A percentile compares a stretch with the other conserved stretches of the same genome.
Conservation (phyloP, 495 filamentous ascomycete species). For the Penicillium taxi region DNA sequence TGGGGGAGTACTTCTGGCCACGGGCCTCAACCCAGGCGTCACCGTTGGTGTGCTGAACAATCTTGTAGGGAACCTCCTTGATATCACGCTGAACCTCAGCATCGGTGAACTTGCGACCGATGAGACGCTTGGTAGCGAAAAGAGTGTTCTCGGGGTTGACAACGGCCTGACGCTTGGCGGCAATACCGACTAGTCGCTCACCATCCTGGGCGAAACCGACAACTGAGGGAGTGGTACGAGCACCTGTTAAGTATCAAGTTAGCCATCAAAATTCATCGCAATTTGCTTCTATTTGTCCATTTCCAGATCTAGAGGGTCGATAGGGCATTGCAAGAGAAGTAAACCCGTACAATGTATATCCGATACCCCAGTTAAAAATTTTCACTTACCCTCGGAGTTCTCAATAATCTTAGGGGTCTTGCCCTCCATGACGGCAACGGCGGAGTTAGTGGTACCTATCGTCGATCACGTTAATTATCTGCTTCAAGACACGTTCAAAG, state of each 20-base stretch:
- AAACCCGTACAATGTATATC: too few species aligned
- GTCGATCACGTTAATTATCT: conserved; percentile 17
- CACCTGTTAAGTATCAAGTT: conserved; percentile 48
- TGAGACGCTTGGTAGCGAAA: conserved; percentile 98
- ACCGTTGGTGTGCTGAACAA: conserved; percentile 94
- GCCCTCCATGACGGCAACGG: conserved; percentile 96
- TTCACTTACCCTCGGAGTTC: conserved; percentile 77
- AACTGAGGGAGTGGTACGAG: conserved; percentile 91
- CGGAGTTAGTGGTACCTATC: conserved; percentile 92
- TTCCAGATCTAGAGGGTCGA: too few species aligned
- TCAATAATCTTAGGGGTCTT: conserved; percentile 93
- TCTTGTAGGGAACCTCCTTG: conserved; percentile 98
- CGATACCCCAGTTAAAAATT: too few species aligned
- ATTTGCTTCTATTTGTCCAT: too few species aligned
- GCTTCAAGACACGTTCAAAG: conserved; percentile 1
- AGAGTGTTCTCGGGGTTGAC: conserved; percentile 99
- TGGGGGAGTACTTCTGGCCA: conserved; percentile 95
- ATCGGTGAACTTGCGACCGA: conserved; percentile 97
- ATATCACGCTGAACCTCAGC: conserved; percentile 95
- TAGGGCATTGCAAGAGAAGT: too few species aligned
- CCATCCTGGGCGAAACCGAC: conserved; percentile 96
- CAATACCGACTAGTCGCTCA: conserved; percentile 94
- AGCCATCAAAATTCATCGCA: conserved; percentile 4
- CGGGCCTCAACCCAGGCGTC: conserved; percentile 97
- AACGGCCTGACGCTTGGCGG: conserved; percentile 97